Percentiles rank a stretch among this genome's conserved stretches.
These are phyloP conservation scores for Ophiostoma pallidulum DNA, from an alignment of 2,329 filamentous ascomycete genomes.

Conservation along the genomic window DNA sequence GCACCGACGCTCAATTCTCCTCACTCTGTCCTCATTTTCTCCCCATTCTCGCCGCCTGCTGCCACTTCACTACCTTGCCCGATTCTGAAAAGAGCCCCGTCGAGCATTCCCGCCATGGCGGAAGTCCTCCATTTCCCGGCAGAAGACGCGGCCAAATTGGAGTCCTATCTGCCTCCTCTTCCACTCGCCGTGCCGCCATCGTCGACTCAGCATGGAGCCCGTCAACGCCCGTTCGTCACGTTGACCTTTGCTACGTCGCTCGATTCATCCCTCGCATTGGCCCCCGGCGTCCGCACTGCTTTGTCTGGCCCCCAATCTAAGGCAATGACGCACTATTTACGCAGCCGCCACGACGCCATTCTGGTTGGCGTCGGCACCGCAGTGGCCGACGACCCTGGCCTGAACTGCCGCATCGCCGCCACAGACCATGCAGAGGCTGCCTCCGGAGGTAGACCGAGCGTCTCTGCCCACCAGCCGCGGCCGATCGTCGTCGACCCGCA, in stretches of 20 bases:
- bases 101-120: conserved; percentile 14
- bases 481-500: conserved; percentile 76
- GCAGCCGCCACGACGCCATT: conserved; percentile 74
- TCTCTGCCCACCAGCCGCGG: conserved; percentile 50
- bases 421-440: conserved; percentile 23
- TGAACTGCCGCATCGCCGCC: conserved; percentile 69
- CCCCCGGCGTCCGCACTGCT: conserved; percentile 69
- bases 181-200: too few species aligned
- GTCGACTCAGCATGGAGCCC: not conserved
- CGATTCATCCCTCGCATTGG: conserved; percentile 67
- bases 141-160: conserved; percentile 18
- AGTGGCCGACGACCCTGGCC: conserved; percentile 70
- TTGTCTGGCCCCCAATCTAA: conserved; percentile 79
- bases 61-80: too few species aligned
- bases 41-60: too few species aligned
- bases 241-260: conserved; percentile 88
- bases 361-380: conserved; percentile 78
- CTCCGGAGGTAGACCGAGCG: conserved; percentile 20
- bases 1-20: too few species aligned
- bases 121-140: conserved; percentile 18
- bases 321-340: conserved; percentile 86
- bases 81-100: too few species aligned
- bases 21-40: too few species aligned
- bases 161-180: conserved; percentile 19
- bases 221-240: conserved; percentile 50